Percentiles rank a stretch among this genome's conserved stretches.
Evolutionary conservation across 176 grass and related monocot genomes (phyloP).

Genomic region (Cenchrus fungigraminus): DNA sequence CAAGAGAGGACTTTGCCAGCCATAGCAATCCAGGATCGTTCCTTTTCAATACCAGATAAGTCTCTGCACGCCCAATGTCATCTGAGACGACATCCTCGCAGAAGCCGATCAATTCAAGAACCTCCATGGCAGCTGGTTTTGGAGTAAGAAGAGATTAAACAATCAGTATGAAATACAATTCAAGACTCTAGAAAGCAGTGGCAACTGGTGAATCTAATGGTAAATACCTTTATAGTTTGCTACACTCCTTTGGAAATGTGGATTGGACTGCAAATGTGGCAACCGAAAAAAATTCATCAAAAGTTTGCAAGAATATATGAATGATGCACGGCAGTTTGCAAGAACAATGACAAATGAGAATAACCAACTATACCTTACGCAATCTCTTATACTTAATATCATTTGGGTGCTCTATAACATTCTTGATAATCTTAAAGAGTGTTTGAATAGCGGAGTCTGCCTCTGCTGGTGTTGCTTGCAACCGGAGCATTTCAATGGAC

Average conservation of each 20-base stretch:
- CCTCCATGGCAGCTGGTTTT: conserved; percentile 83
- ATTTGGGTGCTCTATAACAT: conserved; percentile 84
- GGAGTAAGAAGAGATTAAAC: not conserved
- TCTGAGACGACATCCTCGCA: conserved; percentile 71
- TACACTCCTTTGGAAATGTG: conserved; percentile 79
- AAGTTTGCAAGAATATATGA: not conserved
- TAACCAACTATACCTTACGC: conserved; percentile 68
- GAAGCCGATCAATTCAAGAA: conserved; percentile 90
- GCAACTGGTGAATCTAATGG: not conserved
- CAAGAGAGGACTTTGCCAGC: conserved; percentile 90
- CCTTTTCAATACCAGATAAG: conserved; percentile 87
- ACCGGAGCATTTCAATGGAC: conserved; percentile 63
- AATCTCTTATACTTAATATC: conserved; percentile 75
- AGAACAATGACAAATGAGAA: conserved; percentile 5
- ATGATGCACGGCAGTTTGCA: not conserved
- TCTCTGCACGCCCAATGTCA: conserved; percentile 64
- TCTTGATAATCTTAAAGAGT: conserved; percentile 89
- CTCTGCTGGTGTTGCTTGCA: conserved; percentile 65
- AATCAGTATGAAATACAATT: not conserved
- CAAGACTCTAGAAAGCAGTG: not conserved
- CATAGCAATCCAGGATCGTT: conserved; percentile 89
- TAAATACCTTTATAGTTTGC: conserved; percentile 68
- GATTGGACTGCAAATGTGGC: conserved; percentile 63
- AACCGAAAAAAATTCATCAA: conserved; percentile 25
- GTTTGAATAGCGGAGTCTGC: conserved; percentile 70